Conservation (phyloP, 1,284 basidiomycete genomes). For the Puccinia brachypodii region DNA sequence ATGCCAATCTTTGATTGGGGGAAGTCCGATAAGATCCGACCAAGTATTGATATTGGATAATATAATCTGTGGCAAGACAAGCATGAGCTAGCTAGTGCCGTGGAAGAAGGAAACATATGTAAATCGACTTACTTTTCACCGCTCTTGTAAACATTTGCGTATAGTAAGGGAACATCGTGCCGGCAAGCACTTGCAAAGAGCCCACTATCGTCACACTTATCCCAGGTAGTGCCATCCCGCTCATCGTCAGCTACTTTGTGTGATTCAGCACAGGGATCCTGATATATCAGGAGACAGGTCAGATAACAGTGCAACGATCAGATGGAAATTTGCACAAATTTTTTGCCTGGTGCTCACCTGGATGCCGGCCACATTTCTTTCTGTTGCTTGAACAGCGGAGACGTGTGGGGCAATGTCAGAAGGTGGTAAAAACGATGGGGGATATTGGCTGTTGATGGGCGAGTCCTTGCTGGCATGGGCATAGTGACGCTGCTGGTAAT, state of each 20-base stretch:
- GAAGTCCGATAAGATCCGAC: background rate
- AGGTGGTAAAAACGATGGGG: background rate
- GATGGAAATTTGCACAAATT: no score
- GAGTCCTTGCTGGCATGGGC: slow-evolving; percentile 4
- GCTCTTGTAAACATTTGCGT: slow-evolving; percentile 4
- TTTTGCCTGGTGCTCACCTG: no score
- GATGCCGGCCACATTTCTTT: background rate
- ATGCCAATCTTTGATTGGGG: background rate
- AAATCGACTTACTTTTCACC: background rate
- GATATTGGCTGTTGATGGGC: background rate
- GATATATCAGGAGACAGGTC: background rate
- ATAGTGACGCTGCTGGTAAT: background rate
- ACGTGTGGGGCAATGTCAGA: background rate
- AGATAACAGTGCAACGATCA: background rate
- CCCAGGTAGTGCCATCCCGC: background rate
- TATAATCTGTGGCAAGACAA: slow-evolving; percentile 15
- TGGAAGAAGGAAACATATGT: background rate
- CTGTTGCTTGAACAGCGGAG: background rate
- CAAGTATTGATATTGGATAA: slow-evolving; percentile 8
- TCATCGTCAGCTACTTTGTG: background rate
- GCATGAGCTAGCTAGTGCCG: background rate
- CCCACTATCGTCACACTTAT: slow-evolving; percentile 18
- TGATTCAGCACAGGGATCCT: background rate
- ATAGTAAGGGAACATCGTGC: slow-evolving; percentile 6
- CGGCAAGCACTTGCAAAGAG: slow-evolving; percentile 9